These are phyloP conservation scores for Suillus luteus DNA, from an alignment of 768 basidiomycete species.

Conservation along the genomic window DNA sequence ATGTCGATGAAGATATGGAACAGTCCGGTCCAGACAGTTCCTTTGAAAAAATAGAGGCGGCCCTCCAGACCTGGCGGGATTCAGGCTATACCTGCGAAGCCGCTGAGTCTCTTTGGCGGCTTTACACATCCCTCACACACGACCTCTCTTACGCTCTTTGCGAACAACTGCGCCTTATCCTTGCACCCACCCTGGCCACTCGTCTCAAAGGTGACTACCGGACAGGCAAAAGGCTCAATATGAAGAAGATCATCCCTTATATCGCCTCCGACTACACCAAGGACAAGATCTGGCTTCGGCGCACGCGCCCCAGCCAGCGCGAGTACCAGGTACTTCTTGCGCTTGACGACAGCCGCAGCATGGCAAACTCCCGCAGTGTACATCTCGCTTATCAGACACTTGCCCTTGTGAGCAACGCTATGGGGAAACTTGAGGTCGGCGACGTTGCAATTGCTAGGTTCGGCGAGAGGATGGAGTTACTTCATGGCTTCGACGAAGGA, in stretches of 20 bases:
- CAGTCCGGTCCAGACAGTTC: conserved; percentile 15
- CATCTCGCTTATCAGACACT: conserved; percentile 95
- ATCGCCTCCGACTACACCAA: conserved; percentile 99
- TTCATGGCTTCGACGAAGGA: conserved; percentile 84
- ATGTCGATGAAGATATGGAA: conserved; percentile 32
- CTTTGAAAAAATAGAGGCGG: conserved; percentile 23
- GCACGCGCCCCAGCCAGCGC: conserved; percentile 89
- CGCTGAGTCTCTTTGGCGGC: conserved; percentile 84
- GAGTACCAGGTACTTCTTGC: conserved; percentile 96
- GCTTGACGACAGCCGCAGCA: conserved; percentile 94
- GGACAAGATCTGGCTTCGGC: conserved; percentile 97
- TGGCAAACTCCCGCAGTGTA: conserved; percentile 53
- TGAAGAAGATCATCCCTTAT: conserved; percentile 98
- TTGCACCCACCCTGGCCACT: conserved; percentile 93
- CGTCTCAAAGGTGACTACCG: conserved; percentile 96
- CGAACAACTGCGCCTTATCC: conserved; percentile 94
- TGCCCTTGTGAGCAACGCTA: conserved; percentile 86
- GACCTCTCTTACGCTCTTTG: conserved; percentile 90
- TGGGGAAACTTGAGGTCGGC: conserved; percentile 92
- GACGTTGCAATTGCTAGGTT: conserved; percentile 91
- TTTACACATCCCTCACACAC: conserved; percentile 88
- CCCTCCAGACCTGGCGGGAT: conserved; percentile 24
- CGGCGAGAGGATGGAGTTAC: conserved; percentile 82
- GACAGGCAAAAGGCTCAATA: conserved; percentile 95
- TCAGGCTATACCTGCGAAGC: conserved; percentile 54